Conservation (phyloP, 176 grass and related monocot genomes). For the Guadua angustifolia region DNA sequence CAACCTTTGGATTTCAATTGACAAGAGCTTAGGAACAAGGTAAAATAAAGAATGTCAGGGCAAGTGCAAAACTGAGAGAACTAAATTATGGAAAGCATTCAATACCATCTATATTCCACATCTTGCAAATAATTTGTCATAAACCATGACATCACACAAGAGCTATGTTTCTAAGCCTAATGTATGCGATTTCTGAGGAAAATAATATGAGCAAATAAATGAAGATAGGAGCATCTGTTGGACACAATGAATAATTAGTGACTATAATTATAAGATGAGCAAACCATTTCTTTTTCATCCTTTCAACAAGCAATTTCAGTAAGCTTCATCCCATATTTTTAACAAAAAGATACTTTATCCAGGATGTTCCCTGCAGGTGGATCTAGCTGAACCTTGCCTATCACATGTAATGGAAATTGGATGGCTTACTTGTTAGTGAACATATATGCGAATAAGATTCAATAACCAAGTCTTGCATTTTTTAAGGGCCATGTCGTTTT, state of each 20-base stretch:
- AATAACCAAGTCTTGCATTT: constrained; percentile 4
- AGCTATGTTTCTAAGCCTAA: background rate
- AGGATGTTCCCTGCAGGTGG: background rate
- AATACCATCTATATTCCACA: too few species aligned
- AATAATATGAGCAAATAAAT: constrained; percentile 22
- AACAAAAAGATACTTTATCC: background rate
- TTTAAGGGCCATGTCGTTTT: background rate
- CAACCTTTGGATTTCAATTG: background rate
- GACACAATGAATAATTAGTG: background rate
- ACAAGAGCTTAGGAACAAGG: background rate
- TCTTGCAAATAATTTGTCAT: too few species aligned
- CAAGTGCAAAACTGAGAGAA: background rate
- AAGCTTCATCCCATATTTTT: background rate
- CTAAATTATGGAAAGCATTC: too few species aligned
- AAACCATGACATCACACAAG: too few species aligned
- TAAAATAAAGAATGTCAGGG: background rate
- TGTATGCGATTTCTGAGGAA: background rate
- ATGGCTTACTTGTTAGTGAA: background rate
- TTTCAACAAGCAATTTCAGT: background rate
- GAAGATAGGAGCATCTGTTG: background rate
- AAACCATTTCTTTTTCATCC: background rate
- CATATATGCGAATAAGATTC: background rate
- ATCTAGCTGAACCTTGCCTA: background rate
- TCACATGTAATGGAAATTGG: background rate
- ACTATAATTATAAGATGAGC: background rate